Conservation (phyloP, 306 rosid genomes). For the Calophaca sinica region DNA sequence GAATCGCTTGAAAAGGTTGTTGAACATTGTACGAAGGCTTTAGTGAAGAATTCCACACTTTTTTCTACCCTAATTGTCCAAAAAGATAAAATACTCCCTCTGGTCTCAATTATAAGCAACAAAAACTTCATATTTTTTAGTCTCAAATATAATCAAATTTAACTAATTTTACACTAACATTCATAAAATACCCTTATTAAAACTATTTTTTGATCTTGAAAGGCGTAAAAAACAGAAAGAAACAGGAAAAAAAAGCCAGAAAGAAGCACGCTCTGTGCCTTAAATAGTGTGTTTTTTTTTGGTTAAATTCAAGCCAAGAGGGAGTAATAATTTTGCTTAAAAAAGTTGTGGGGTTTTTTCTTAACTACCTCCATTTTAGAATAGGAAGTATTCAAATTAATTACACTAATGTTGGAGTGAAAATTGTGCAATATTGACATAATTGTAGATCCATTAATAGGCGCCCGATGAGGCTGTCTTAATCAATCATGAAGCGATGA, state of each 20-base stretch:
- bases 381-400: not conserved
- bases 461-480: slow-evolving; percentile 16
- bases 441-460: not conserved
- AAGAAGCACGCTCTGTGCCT: too few species aligned
- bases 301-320: too few species aligned
- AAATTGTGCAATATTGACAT: slow-evolving; percentile 9
- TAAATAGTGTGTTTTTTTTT: too few species aligned
- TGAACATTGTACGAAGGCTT: slow-evolving; percentile 11
- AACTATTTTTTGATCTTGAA: too few species aligned
- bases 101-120: too few species aligned
- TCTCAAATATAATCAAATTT: too few species aligned
- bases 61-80: not conserved
- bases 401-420: not conserved
- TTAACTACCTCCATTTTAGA: not conserved
- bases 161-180: too few species aligned
- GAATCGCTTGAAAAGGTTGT: slow-evolving; percentile 18
- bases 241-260: too few species aligned
- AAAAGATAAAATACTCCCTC: too few species aligned
- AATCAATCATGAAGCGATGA: slow-evolving; percentile 42
- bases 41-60: slow-evolving; percentile 6
- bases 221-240: too few species aligned
- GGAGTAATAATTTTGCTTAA: not conserved
- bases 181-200: too few species aligned
- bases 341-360: not conserved
- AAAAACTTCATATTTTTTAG: too few species aligned